These are phyloP conservation scores for Xylaria sp. DNA, from an alignment of 2,329 filamentous ascomycete genomes.

Conservation along the genomic window DNA sequence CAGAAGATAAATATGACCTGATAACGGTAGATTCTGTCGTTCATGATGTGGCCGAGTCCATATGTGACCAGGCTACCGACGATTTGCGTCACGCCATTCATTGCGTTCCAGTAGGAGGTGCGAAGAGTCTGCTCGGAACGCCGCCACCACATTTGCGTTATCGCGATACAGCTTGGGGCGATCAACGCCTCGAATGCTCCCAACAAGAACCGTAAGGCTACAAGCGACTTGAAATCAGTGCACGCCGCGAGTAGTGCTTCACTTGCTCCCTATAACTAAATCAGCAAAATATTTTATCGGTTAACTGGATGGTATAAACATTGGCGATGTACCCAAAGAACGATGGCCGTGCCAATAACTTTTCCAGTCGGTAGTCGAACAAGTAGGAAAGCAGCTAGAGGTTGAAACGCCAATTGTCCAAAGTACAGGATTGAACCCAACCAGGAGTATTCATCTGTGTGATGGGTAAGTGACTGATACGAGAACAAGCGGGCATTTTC, in stretches of 20 bases:
- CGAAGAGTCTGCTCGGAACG: conserved; percentile 57
- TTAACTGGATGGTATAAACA: neutral
- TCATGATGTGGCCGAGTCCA: conserved; percentile 55
- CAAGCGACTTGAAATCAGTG: conserved; percentile 52
- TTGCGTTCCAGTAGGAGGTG: conserved; percentile 57
- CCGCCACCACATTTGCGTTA: conserved; percentile 62
- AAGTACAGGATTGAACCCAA: conserved; percentile 65
- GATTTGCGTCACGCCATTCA: conserved; percentile 61
- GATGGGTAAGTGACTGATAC: neutral
- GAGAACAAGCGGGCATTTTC: too few relatives aligned
- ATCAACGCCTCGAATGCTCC: conserved; percentile 56
- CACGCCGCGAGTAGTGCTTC: conserved; percentile 58
- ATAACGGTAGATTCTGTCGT: conserved; percentile 52
- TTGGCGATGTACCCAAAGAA: conserved; percentile 51
- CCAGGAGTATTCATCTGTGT: conserved; percentile 59
- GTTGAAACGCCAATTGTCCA: conserved; percentile 64
- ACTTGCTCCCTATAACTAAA: conserved; percentile 45
- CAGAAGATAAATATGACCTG: conserved; percentile 59
- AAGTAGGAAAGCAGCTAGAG: conserved; percentile 56
- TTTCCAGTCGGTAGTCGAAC: conserved; percentile 62
- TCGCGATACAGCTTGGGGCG: conserved; percentile 56
- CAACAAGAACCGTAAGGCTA: conserved; percentile 52
- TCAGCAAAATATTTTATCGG: conserved; percentile 2
- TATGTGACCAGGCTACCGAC: conserved; percentile 62
- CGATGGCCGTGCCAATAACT: conserved; percentile 56